A percentile compares a stretch with the other conserved stretches of the same genome.
Evolutionary conservation across 371 early-diverging fungal species (phyloP).

Genomic region (Apophysomyces trapeziformis): DNA sequence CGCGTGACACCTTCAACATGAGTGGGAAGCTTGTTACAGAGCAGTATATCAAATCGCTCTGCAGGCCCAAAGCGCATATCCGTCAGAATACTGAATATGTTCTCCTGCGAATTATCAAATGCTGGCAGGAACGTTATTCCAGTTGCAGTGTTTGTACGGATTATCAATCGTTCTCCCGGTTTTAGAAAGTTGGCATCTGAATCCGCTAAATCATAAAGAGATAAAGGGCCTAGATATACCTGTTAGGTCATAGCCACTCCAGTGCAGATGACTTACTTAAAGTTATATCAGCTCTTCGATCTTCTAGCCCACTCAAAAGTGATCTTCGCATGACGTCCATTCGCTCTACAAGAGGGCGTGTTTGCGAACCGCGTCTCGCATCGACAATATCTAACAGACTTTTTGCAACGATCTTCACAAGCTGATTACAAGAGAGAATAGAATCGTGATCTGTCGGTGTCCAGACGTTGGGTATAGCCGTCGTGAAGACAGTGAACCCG

Average conservation of each 20-base stretch:
- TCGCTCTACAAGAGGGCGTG: constrained; percentile 64
- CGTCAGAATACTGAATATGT: constrained; percentile 53
- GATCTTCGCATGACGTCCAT: constrained; percentile 66
- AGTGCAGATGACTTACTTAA: constrained; percentile 14
- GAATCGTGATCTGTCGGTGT: constrained; percentile 87
- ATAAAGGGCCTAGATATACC: constrained; percentile 31
- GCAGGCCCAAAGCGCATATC: constrained; percentile 37
- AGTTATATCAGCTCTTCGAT: constrained; percentile 36
- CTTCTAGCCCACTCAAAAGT: constrained; percentile 67
- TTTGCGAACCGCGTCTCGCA: constrained; percentile 66
- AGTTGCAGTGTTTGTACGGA: constrained; percentile 14
- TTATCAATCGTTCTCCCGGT: constrained; percentile 31
- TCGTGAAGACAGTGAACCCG: constrained; percentile 81
- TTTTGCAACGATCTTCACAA: constrained; percentile 67
- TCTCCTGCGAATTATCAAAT: constrained; percentile 34
- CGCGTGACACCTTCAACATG: constrained; percentile 15
- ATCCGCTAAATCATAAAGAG: constrained; percentile 21
- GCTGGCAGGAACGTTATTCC: constrained; percentile 36
- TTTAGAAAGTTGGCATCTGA: constrained; percentile 20
- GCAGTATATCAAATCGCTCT: constrained; percentile 46
- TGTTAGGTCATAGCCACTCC: not conserved
- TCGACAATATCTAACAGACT: constrained; percentile 71
- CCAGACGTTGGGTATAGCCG: constrained; percentile 89
- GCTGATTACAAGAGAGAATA: constrained; percentile 93
- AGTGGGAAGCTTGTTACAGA: constrained; percentile 41